Conservation (phyloP, 129 eudicot species). For the carrot (Daucus carota) region DH1_v3.0 NC_030389.2:45100001-45100500, state of each 20-base stretch:
- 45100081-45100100: neutral
- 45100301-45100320: conserved; percentile 1
- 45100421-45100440: conserved; percentile 3
- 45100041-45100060: neutral
- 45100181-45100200: neutral
- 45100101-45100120: neutral
- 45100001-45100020: no score
- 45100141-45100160: no score
- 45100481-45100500: neutral
- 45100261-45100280: neutral
- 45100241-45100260: neutral
- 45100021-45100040: neutral
- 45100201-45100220: no score
- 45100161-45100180: neutral
- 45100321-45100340: neutral
- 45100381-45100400: neutral
- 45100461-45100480: conserved; percentile 3
- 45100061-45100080: neutral
- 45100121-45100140: neutral
- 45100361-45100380: neutral
- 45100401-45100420: neutral
- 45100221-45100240: neutral
- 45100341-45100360: neutral
- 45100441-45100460: conserved; percentile 9
- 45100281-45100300: neutral